These are phyloP conservation scores for Crinitomyces ghanaensis DNA, from an alignment of 805 yeast species.

Conservation along the genomic window DNA sequence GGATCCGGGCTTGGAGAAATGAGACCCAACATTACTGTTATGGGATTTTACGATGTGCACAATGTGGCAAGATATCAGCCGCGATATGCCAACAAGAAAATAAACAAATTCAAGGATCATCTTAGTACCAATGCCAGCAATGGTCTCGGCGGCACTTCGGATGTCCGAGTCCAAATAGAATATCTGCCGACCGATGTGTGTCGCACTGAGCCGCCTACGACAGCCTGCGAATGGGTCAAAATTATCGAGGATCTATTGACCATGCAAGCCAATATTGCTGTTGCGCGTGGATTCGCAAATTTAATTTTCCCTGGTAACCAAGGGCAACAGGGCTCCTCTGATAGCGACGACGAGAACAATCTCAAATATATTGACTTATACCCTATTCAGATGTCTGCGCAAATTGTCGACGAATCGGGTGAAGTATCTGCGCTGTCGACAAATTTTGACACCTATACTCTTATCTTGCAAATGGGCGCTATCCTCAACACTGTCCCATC, in stretches of 20 bases:
- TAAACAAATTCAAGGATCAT: not conserved
- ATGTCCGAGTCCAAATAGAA: slow-evolving; percentile 27
- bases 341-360: slow-evolving; percentile 23
- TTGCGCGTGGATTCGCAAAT: slow-evolving; percentile 75
- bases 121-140: not conserved
- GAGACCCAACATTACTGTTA: slow-evolving; percentile 89
- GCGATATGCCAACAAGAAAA: not conserved
- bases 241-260: slow-evolving; percentile 80
- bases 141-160: no score
- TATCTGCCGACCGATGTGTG: slow-evolving; percentile 69
- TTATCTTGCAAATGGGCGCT: slow-evolving; percentile 88
- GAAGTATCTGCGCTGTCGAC: slow-evolving; percentile 49
- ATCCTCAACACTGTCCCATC: slow-evolving; percentile 85
- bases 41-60: slow-evolving; percentile 73
- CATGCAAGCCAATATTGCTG: slow-evolving; percentile 84
- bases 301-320: slow-evolving; percentile 46
- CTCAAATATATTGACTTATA: slow-evolving; percentile 68
- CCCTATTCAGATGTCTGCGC: slow-evolving; percentile 94
- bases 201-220: slow-evolving; percentile 55
- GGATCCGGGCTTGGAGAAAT: slow-evolving; percentile 98
- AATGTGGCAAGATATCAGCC: slow-evolving; percentile 8
- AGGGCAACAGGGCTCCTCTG: slow-evolving; percentile 9
- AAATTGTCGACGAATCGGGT: slow-evolving; percentile 54
- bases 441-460: slow-evolving; percentile 90
- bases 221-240: slow-evolving; percentile 80